Evolutionary conservation across 495 filamentous ascomycete genomes (phyloP), one percentile per base, ranked within the genome.

Genomic region (Daldinia caldariorum): DNA sequence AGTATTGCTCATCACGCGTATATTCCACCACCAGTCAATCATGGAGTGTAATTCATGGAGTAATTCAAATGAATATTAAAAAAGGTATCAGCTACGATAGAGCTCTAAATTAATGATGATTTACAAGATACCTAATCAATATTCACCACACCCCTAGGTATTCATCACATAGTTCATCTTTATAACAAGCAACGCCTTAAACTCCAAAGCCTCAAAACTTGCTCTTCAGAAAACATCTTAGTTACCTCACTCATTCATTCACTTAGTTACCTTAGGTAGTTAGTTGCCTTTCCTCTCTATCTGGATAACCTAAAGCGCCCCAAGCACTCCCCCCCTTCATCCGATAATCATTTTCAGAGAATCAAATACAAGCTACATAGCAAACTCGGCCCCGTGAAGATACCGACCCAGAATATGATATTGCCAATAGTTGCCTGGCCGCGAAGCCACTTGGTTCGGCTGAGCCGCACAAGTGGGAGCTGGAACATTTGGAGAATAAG

Each of bases 381-480:
- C 61, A 92, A 79, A 77, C 90, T 91, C 14, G 90, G 90, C 9
- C 89, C 90, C 3, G 86, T 88, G 63, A 90, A 90, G 6, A 90
- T 85, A 3, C 91, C 90, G 38, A 91, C 66, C 90, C 91, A 93
- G 73, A 93, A 93, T 4, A 92, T 78, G 26, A 91, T 78, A 76
- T 93, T 93, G 1, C 90, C 91, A 45, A 93, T 56, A 3, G 86
- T 84, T 54, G 82, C 79, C 69, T 82, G 81, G 38, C 85, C 82
- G 43, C 85, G 87, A 74, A 93, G 80, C 69, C 86, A 83, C 66
- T 81, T 85, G 0, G 87, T 89, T 71, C 88, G 78, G 66, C 88
- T 91, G 56, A 92, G 62, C 20, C 76, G 80, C 41, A 91, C 89
- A 4, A 93, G 73, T 60, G 91, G 90, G 47, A 92, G 64, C 77